Base-by-base conservation (phyloP, 2,329 filamentous ascomycete species). In the Sporothrix globosa region DNA sequence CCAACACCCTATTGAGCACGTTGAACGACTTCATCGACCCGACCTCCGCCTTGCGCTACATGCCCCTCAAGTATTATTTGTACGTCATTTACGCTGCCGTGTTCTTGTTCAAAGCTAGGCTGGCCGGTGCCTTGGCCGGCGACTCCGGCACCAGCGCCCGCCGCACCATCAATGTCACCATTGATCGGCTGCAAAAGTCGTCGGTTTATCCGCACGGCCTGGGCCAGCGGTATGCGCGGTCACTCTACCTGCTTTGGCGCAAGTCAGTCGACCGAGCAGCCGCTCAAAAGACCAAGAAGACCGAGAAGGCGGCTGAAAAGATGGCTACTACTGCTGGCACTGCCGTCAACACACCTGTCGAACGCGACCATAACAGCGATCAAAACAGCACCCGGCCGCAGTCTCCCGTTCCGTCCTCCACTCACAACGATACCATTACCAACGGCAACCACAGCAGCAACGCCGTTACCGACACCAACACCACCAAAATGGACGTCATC, bases 61-160 rank as follows among this genome's bases (percentile, higher is more conserved):
- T 90, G 87, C 88, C 88, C 1, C 79, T 89, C 10, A 82, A 87
- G 41, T 90, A 87, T 75, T 90, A 89, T 72, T 79, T 90, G 41
- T 90, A 84, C 72, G 83, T 82, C 2, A 89, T 90, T 30, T 90
- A 90, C 76, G 86, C 86, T 0, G 87, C 88, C 1, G 87, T 89
- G 2, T 90, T 90, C 73, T 77, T 90, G 5, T 90, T 89, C 80
- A 90, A 90, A 79, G 86, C 85, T 7, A 83, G 86, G 50, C 84
- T 86, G 1, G 88, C 88, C 17, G 87, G 87, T 5, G 86, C 88
- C 44, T 84, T 90, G 76, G 82, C 81, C n/a, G 80, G 81, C 19
- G 81, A 83, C 48, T 86, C 87, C 70, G 83, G 86, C 74, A 80
- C 81, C n/a, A 82, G 82, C 13, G 84, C 90, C 9, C 85, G 85